Evolutionary conservation across 2,329 filamentous ascomycete species (phyloP).

Genomic region (Sarocladium oryzae): DNA sequence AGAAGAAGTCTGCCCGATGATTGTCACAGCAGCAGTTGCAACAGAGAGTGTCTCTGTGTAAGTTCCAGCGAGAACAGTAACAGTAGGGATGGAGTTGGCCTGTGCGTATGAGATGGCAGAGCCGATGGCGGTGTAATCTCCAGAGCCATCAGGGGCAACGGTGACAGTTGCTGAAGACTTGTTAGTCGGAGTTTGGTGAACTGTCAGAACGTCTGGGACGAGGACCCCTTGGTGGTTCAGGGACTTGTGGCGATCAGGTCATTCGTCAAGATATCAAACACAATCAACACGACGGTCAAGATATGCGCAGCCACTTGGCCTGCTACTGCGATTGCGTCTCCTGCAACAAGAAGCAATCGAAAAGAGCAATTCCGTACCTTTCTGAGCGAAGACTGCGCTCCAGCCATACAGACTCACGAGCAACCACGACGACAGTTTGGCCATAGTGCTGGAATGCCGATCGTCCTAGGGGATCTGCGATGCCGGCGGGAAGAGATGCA

Average conservation of each 20-base stretch:
- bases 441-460: neutral
- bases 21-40: constrained; percentile 31
- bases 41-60: constrained; percentile 36
- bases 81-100: neutral
- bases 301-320: too few species aligned
- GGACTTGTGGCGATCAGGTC: too few species aligned
- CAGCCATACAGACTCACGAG: neutral
- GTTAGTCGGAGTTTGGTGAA: too few species aligned
- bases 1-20: constrained; percentile 22
- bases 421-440: neutral
- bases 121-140: constrained; percentile 37
- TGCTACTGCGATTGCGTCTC: too few species aligned
- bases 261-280: too few species aligned
- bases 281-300: too few species aligned
- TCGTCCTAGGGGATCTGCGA: neutral
- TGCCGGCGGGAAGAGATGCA: neutral
- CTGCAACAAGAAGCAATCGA: too few species aligned
- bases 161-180: constrained; percentile 25
- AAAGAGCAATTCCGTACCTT: too few species aligned
- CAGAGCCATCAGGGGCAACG: constrained; percentile 36
- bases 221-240: too few species aligned
- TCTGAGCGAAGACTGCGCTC: neutral
- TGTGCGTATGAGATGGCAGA: constrained; percentile 34
- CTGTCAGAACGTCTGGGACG: too few species aligned
- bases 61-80: constrained; percentile 34